These are phyloP conservation scores for Verticillium nubilum DNA, from an alignment of 2,329 filamentous ascomycete species.

Conservation along the genomic window DNA sequence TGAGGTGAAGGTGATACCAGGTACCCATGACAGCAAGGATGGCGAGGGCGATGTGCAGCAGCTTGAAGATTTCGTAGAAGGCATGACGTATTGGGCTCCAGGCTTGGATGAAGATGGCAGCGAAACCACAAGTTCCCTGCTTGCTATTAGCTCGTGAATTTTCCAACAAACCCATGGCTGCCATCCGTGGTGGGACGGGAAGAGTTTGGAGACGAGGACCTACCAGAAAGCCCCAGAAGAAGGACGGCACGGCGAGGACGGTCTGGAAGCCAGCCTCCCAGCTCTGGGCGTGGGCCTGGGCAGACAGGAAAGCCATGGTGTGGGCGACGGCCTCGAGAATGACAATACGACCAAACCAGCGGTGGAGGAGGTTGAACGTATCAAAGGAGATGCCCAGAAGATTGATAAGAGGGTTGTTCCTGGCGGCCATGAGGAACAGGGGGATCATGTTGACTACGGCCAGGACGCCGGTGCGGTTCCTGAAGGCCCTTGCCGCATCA, in stretches of 20 bases:
- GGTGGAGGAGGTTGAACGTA: constrained; percentile 75
- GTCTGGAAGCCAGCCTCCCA: constrained; percentile 40
- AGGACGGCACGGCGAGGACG: constrained; percentile 34
- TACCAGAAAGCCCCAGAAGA: constrained; percentile 61
- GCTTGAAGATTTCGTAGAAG: constrained; percentile 74
- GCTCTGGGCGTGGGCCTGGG: constrained; percentile 31
- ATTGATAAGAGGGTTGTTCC: constrained; percentile 73
- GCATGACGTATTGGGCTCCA: constrained; percentile 68
- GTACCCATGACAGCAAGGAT: constrained; percentile 55
- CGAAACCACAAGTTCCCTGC: constrained; percentile 54
- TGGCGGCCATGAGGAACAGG: constrained; percentile 66
- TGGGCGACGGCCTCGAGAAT: constrained; percentile 64
- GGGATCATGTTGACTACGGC: constrained; percentile 73
- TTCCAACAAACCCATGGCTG: constrained; percentile 4
- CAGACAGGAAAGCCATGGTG: constrained; percentile 52
- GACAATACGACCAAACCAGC: constrained; percentile 75
- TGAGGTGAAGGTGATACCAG: constrained; percentile 60
- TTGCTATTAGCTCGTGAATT: constrained; percentile 6
- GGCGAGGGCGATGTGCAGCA: constrained; percentile 63
- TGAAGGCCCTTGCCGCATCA: constrained; percentile 42
- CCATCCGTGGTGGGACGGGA: background rate
- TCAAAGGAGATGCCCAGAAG: constrained; percentile 72
- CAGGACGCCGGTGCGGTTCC: constrained; percentile 66
- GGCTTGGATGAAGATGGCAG: constrained; percentile 62
- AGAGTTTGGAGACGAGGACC: constrained; percentile 5